Base-by-base conservation (phyloP, 2,329 filamentous ascomycete genomes). In the Monosporascus sp. region DNA sequence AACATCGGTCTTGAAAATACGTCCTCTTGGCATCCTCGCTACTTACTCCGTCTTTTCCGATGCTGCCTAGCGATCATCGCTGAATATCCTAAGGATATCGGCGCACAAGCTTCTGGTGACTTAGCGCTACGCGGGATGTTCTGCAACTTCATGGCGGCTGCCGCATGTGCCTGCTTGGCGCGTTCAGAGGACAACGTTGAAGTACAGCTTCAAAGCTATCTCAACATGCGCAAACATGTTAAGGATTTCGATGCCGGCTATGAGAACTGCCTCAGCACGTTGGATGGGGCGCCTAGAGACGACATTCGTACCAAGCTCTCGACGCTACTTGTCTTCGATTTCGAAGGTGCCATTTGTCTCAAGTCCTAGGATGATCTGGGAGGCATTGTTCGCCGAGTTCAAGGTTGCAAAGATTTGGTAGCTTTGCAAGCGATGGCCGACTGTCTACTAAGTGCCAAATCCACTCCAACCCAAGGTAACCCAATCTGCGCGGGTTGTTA, bases 271-370 rank as follows among this genome's bases (percentile, higher is more conserved):
- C 53, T 72, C 0, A 64, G 68, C 1, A 66, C 65, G 3, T 63
- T 80, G 0, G 72, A 78, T 20, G 72, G 75, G 14, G 69, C 71
- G 1, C 70, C 74, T 1, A 70, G 72, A 17, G 58, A 71, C 1
- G 85, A 89, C 62, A 72, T 90, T 17, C 62, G 74, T 7, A 69
- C 72, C 2, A 92, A 91, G 63, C 73, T 88, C 37, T 78, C 85
- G 6, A 80, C 84, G 2, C 70, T 96, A 18, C 73, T 90, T 7
- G 82, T 87, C 1, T 89, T 92, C 58, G 88, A 94, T 59, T 88
- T 96, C 56, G 91, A 96, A 72, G 87, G 84, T 2, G 83, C 86
- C 0, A 72, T 88, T 40, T 77, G 76, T 35, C 73, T 94, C 5
- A 80, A 84, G 55, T 76, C 79, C 20, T 94, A 86, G 87, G 80